Base-by-base conservation (phyloP, 2,329 filamentous ascomycete genomes). In the Aspergillus sergii region DNA sequence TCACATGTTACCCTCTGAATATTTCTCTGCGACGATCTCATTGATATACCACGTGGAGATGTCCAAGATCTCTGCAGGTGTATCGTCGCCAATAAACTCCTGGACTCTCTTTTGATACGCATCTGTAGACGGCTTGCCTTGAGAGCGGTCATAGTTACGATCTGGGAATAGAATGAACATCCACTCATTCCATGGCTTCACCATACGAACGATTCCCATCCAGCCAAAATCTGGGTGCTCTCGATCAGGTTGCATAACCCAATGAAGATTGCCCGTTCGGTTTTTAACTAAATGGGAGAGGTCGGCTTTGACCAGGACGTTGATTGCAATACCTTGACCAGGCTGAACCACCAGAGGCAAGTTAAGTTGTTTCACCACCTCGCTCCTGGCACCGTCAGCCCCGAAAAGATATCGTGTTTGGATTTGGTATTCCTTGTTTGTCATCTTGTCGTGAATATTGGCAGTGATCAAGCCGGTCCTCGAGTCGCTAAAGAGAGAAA, bases 181-280 rank as follows among this genome's bases (percentile, higher is more conserved):
- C 86, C 86, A 90, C 76, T 89, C 84, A 66, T 84, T 71, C 87
- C 87, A 89, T 0, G 86, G 83, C 75, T 84, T 86, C 5, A 89
- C 86, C 86, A 89, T 89, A 28, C 88, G 79, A 2, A 83, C 78
- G 66, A 86, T 74, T 3, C 72, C 75, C 36, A 77, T 76, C 81
- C 83, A 86, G 0, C 79, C 85, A 74, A 84, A 88, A 0, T 77
- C 76, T 0, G 84, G 83, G 59, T 83, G 76, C 59, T 86, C 82
- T 2, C 72, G 73, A 61, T 86, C 83, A 0, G 87, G 86, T 65
- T 83, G 81, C 70, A 89, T 78, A 1, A 87, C 77, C 83, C 85
- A 88, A 70, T 90, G 87, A 21, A 89, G 76, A 68, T 88, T 89
- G 0, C 86, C 88, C 32, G 78, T 80, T 0, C 86, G 80, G 57